phyloP scores from a whole-genome alignment of 345 rosid genomes.

The Eucalyptus lansdowneana region DNA sequence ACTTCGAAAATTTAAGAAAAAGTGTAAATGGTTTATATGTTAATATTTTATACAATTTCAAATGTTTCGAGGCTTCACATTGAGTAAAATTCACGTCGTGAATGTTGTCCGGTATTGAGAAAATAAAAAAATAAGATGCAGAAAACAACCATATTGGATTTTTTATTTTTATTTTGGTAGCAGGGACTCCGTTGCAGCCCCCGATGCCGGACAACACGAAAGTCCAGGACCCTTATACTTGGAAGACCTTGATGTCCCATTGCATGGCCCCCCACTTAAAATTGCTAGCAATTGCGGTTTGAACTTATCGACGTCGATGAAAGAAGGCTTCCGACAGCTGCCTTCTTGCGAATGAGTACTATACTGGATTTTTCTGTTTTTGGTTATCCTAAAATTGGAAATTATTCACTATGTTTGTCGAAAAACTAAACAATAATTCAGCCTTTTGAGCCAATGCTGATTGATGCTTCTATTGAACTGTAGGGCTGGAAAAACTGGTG shows the following conservation, averaged over 20 bases:
- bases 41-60: background rate
- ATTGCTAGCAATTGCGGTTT: fast-evolving
- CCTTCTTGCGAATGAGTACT: no score
- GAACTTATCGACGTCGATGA: no score
- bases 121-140: background rate
- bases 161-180: background rate
- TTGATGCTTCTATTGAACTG: background rate
- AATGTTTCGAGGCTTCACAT: background rate
- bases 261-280: fast-evolving
- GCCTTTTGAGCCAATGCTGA: background rate
- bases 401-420: background rate
- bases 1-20: background rate
- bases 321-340: no score
- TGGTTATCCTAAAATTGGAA: background rate
- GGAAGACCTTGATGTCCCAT: no score
- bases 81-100: background rate
- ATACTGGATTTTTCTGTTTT: background rate
- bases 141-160: background rate
- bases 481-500: background rate
- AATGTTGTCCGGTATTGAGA: background rate
- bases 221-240: fast-evolving
- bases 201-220: fast-evolving
- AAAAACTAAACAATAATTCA: background rate
- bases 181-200: no score
- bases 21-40: background rate